Conservation (phyloP, 306 rosid genomes). For the Luffa aegyptiaca region DNA sequence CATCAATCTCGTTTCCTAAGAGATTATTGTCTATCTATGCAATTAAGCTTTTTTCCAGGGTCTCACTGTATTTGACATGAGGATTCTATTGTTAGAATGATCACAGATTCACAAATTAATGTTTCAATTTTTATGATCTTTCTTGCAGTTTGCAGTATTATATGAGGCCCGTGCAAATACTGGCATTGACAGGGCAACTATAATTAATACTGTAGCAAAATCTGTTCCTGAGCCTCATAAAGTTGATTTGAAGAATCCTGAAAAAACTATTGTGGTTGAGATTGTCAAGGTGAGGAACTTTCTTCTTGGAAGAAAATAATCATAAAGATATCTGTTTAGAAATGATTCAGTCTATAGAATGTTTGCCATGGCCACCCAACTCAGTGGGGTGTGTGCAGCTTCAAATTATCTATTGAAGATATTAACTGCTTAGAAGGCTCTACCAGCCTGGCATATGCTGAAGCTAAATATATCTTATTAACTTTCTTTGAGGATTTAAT, state of each 20-base stretch:
- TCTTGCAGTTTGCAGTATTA: conserved; percentile 73
- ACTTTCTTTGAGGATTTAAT: neutral
- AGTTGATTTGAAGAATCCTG: conserved; percentile 89
- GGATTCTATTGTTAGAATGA: neutral
- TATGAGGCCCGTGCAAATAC: conserved; percentile 92
- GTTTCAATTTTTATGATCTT: neutral
- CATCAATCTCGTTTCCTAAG: neutral
- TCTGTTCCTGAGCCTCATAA: conserved; percentile 83
- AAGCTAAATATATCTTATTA: neutral
- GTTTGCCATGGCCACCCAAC: neutral
- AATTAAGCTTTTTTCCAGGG: neutral
- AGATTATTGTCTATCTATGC: neutral
- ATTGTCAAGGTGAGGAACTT: conserved; percentile 64
- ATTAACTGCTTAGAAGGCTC: neutral
- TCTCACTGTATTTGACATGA: neutral
- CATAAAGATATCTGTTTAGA: neutral
- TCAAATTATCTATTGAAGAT: neutral
- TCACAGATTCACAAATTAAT: neutral
- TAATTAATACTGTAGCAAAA: conserved; percentile 76
- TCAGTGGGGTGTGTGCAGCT: neutral
- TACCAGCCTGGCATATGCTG: neutral
- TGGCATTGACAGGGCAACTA: conserved; percentile 85
- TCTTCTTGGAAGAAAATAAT: neutral
- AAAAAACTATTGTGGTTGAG: conserved; percentile 81
- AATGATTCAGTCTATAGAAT: neutral